A percentile compares a stretch with the other conserved stretches of the same genome.
Evolutionary conservation across 441 rosid species (phyloP).

Genomic region (Eruca vesicaria): DNA sequence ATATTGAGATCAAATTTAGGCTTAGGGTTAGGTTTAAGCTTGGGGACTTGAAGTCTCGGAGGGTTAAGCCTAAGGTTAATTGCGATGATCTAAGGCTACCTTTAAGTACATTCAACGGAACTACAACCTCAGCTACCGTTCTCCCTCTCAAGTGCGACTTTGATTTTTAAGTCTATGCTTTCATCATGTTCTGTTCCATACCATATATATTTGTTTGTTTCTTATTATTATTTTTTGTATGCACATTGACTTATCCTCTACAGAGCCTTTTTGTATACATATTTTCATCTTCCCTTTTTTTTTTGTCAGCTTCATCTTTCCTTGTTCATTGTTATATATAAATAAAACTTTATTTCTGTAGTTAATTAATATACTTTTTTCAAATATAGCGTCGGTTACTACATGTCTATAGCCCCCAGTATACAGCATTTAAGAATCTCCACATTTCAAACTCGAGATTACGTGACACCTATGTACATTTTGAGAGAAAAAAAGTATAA

Average conservation of each 20-base stretch:
- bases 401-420: background rate
- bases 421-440: background rate
- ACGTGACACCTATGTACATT: background rate
- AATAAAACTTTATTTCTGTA: slow-evolving; percentile 18
- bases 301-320: background rate
- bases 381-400: background rate
- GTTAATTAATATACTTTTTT: background rate
- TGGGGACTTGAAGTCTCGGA: slow-evolving; percentile 48
- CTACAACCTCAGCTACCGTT: background rate
- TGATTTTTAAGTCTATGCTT: slow-evolving; percentile 39
- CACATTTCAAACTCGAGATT: background rate
- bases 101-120: slow-evolving; percentile 31
- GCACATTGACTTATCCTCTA: background rate
- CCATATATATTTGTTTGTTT: slow-evolving; percentile 11
- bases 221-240: background rate
- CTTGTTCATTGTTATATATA: background rate
- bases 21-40: slow-evolving; percentile 67
- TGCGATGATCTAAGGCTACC: slow-evolving; percentile 69
- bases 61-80: slow-evolving; percentile 50
- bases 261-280: background rate
- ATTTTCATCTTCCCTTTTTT: background rate
- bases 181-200: background rate
- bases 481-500: background rate
- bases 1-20: slow-evolving; percentile 54
- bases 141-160: slow-evolving; percentile 47